phyloP scores from a whole-genome alignment of 768 basidiomycete species.

The Tricholoma sp. region DNA sequence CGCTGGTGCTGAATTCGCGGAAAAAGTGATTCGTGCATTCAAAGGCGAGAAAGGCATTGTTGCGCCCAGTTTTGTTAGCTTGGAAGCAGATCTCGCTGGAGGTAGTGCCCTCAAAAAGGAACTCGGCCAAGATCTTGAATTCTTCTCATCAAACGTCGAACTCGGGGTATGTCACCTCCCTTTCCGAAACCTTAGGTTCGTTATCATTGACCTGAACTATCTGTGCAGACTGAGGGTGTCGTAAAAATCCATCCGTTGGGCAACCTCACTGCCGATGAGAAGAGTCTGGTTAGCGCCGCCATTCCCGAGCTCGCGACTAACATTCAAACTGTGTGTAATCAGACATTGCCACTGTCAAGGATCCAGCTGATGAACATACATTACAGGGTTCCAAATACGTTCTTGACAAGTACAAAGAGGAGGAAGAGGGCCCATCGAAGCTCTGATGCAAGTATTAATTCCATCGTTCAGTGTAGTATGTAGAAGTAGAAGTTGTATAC shows the following conservation, averaged over 20 bases:
- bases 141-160: conserved; percentile 86
- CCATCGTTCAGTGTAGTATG: not conserved
- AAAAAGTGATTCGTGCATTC: conserved; percentile 75
- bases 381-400: conserved; percentile 33
- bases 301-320: conserved; percentile 72
- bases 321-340: conserved; percentile 57
- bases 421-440: conserved; percentile 18
- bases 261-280: conserved; percentile 63
- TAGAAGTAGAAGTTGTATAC: conserved; percentile 6
- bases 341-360: not conserved
- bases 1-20: conserved; percentile 87
- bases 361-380: not conserved
- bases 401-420: conserved; percentile 29
- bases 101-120: conserved; percentile 73
- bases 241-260: conserved; percentile 81
- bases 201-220: conserved; percentile 6
- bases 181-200: not conserved
- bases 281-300: conserved; percentile 71
- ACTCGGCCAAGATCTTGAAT: conserved; percentile 71
- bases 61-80: conserved; percentile 80
- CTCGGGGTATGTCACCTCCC: conserved; percentile 60
- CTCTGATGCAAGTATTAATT: conserved; percentile 7
- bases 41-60: conserved; percentile 87
- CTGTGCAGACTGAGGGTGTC: conserved; percentile 68
- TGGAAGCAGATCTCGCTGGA: conserved; percentile 64